Percentiles rank a stretch among this genome's conserved stretches.
phyloP scores from a whole-genome alignment of 192 early-diverging fungal species.

The Globomyces pollinis-pini region DNA sequence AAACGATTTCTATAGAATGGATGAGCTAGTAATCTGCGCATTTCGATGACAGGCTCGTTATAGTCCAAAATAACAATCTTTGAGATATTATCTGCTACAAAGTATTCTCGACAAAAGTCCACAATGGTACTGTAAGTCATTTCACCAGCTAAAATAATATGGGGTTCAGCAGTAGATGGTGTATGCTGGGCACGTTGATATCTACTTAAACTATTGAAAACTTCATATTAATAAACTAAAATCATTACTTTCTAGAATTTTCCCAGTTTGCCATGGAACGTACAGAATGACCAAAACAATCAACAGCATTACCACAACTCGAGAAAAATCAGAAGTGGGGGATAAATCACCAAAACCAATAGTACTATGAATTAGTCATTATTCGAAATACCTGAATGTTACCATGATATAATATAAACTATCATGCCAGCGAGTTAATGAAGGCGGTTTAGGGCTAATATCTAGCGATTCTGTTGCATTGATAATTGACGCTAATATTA shows the following conservation, averaged over 20 bases:
- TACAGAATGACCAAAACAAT: conserved; percentile 45
- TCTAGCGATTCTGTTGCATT: conserved; percentile 43
- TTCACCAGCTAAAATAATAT: conserved; percentile 38
- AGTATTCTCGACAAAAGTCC: conserved; percentile 47
- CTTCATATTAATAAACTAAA: too few relatives aligned
- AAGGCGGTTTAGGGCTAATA: not conserved
- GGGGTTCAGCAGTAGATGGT: conserved; percentile 7
- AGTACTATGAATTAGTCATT: conserved; percentile 15
- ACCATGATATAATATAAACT: conserved; percentile 53
- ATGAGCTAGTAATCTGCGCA: conserved; percentile 34
- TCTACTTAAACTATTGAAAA: conserved; percentile 31
- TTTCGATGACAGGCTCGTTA: conserved; percentile 24
- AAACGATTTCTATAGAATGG: conserved; percentile 37
- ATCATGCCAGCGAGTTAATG: conserved; percentile 44
- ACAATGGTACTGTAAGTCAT: conserved; percentile 28
- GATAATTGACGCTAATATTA: conserved; percentile 33
- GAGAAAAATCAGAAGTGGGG: conserved; percentile 34
- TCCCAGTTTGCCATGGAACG: conserved; percentile 41
- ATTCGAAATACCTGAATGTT: conserved; percentile 28
- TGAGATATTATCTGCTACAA: conserved; percentile 27
- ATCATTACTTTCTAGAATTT: too few relatives aligned
- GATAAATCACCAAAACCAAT: conserved; percentile 52
- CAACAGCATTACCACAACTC: conserved; percentile 43
- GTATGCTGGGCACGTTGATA: conserved; percentile 41
- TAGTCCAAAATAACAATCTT: conserved; percentile 34